phyloP scores from a whole-genome alignment of 2,329 filamentous ascomycete species.

The Cladophialophora psammophila region DNA sequence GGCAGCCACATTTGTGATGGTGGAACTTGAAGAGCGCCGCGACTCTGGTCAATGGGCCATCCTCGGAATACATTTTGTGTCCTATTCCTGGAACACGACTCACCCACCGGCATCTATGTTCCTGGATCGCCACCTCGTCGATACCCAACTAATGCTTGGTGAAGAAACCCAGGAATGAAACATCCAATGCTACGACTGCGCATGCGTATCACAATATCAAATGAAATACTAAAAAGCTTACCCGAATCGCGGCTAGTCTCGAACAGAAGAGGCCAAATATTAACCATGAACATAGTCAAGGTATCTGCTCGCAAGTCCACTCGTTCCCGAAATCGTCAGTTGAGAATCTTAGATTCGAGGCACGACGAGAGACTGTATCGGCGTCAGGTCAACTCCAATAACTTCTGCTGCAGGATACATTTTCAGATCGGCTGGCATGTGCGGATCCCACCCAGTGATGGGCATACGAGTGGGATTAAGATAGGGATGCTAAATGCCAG shows the following conservation, averaged over 20 bases:
- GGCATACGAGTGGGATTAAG: background rate
- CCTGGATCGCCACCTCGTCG: conserved; percentile 36
- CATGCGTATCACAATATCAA: background rate
- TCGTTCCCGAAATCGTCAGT: conserved; percentile 44
- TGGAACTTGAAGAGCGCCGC: background rate
- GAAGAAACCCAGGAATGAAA: background rate
- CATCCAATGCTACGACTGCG: background rate
- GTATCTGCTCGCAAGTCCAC: conserved; percentile 39
- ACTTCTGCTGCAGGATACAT: background rate
- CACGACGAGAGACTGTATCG: conserved; percentile 45
- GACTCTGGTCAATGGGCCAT: background rate
- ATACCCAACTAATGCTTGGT: background rate
- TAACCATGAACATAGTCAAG: conserved; percentile 46
- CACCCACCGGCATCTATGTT: conserved; percentile 45
- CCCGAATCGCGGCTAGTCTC: conserved; percentile 22
- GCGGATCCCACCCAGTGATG: background rate
- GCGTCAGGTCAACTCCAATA: background rate
- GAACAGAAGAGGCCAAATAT: conserved; percentile 33
- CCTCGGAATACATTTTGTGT: background rate
- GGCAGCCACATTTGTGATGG: background rate
- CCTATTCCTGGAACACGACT: conserved; percentile 6
- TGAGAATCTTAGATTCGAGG: conserved; percentile 44
- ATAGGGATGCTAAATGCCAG: background rate
- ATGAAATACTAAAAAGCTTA: conserved; percentile 16
- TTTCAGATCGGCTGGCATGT: background rate